A percentile compares a stretch with the other conserved stretches of the same genome.
Conservation (phyloP, 225 moss, liverwort and hornwort species). For the Pseudisothecium myosuroides region DNA sequence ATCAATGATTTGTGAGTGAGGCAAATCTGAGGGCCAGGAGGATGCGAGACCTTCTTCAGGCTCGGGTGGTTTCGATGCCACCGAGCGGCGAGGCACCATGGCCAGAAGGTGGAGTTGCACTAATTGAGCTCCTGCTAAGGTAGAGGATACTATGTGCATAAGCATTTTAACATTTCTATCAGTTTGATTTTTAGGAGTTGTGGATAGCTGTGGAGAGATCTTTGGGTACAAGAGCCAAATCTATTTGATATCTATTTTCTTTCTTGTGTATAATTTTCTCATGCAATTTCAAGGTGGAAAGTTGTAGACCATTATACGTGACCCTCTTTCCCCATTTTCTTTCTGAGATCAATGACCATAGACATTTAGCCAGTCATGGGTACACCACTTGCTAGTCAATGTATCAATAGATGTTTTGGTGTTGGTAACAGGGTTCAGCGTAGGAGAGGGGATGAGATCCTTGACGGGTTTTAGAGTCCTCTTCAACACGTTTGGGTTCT, state of each 20-base stretch:
- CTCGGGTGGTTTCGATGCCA: neutral
- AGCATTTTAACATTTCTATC: neutral
- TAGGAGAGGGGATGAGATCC: neutral
- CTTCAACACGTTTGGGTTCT: neutral
- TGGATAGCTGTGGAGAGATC: neutral
- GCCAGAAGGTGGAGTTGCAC: neutral
- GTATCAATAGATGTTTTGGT: neutral
- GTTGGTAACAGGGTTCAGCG: neutral
- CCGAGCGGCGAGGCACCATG: neutral
- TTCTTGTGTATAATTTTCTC: neutral
- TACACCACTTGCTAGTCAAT: neutral
- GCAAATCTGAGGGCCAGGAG: neutral
- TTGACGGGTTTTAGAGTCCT: neutral
- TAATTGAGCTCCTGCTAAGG: conserved; percentile 5
- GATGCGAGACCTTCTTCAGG: neutral
- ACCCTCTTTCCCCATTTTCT: neutral
- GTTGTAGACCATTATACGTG: neutral
- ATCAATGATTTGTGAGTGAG: neutral
- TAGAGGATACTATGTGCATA: neutral
- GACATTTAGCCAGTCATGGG: neutral
- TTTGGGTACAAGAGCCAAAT: neutral
- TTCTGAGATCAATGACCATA: neutral
- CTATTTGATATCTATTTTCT: neutral
- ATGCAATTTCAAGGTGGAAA: neutral
- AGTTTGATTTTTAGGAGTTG: neutral